Conservation (phyloP, 192 early-diverging fungal genomes). For the Coemansia erecta region DNA sequence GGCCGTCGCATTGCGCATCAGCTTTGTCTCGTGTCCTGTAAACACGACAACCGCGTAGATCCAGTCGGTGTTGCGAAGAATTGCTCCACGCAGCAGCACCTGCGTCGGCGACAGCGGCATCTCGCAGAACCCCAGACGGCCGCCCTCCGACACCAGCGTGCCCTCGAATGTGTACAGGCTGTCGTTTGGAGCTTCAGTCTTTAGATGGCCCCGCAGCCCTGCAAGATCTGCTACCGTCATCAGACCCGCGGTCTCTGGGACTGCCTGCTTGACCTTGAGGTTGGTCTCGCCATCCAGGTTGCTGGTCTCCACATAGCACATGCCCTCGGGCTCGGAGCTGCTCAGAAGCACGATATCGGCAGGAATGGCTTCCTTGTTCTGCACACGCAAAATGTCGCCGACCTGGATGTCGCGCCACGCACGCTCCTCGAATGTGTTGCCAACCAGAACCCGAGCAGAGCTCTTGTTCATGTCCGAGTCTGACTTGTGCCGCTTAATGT, state of each 20-base stretch:
- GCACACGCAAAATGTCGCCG: slow-evolving; percentile 89
- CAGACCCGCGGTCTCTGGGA: slow-evolving; percentile 77
- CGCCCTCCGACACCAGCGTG: slow-evolving; percentile 50
- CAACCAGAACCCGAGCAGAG: slow-evolving; percentile 59
- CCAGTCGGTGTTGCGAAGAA: slow-evolving; percentile 93
- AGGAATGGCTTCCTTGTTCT: slow-evolving; percentile 85
- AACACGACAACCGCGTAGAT: slow-evolving; percentile 91
- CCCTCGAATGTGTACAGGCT: slow-evolving; percentile 96
- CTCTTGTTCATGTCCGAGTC: slow-evolving; percentile 74
- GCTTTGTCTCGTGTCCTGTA: slow-evolving; percentile 96
- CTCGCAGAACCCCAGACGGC: slow-evolving; percentile 57
- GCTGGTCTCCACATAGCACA: slow-evolving; percentile 97
- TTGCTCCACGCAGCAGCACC: slow-evolving; percentile 90
- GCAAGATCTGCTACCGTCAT: slow-evolving; percentile 70
- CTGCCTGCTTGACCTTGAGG: slow-evolving; percentile 93
- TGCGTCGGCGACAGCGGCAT: slow-evolving; percentile 86
- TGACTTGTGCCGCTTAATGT: slow-evolving; percentile 74
- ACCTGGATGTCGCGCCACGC: slow-evolving; percentile 75
- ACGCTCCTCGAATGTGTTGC: slow-evolving; percentile 68
- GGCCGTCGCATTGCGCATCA: slow-evolving; percentile 90
- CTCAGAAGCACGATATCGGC: slow-evolving; percentile 90
- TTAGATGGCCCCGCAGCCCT: slow-evolving; percentile 65
- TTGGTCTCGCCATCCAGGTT: slow-evolving; percentile 99
- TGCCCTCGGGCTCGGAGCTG: slow-evolving; percentile 90
- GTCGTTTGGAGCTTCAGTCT: slow-evolving; percentile 94